A percentile compares a stretch with the other conserved stretches of the same genome.
Evolutionary conservation across 2,329 filamentous ascomycete genomes (phyloP).

Genomic region (Colletotrichum tropicale): DNA sequence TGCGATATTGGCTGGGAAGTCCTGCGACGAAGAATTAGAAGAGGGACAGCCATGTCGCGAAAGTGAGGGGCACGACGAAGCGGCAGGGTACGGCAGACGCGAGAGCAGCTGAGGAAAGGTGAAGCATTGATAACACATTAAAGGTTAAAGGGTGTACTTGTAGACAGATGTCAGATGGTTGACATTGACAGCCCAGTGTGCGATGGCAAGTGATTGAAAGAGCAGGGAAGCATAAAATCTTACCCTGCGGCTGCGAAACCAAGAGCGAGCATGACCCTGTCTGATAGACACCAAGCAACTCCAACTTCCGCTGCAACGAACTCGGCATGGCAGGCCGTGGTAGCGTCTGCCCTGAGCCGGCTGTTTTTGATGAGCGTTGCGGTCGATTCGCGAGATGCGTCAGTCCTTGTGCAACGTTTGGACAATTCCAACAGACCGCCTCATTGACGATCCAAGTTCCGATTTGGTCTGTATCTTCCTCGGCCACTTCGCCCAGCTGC

Average conservation of each 20-base stretch:
- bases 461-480: neutral
- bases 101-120: neutral
- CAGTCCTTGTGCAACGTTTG: neutral
- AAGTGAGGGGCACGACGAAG: neutral
- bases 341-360: neutral
- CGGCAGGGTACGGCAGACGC: neutral
- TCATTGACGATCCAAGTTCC: neutral
- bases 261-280: neutral
- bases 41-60: neutral
- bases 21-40: neutral
- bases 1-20: constrained; percentile 4
- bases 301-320: neutral
- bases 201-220: neutral
- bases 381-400: neutral
- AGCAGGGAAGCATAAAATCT: neutral
- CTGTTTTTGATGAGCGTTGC: neutral
- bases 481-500: neutral
- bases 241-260: neutral
- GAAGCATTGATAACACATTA: neutral
- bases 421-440: neutral
- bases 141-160: neutral
- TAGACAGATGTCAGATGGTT: neutral
- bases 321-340: neutral
- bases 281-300: neutral
- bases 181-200: neutral